Base-by-base conservation (phyloP, 2,329 filamentous ascomycete genomes). In the Calonectria pseudoturangicola region DNA sequence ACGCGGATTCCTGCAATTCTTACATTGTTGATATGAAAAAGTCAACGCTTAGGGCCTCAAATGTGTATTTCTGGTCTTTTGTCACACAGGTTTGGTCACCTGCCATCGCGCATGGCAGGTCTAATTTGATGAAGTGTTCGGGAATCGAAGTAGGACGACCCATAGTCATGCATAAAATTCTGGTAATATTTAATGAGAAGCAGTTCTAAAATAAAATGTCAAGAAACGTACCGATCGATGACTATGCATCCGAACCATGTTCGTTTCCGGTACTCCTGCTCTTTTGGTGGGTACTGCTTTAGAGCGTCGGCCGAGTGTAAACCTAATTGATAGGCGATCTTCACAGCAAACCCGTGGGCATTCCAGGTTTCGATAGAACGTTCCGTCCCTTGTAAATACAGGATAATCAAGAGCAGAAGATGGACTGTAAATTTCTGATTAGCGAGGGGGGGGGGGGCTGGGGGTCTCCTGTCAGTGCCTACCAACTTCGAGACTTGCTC, bases 1-100 rank as follows among this genome's bases (percentile, higher is more conserved):
- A 9, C 18, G 43, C 3, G 18, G 1, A 45, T 21, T 45, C 18
- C 21, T 21, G 18, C 18, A n/a, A 45, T 45, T 45, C 43, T 45
- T 45, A 45, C 43, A 45, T 45, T 45, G 43, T 45, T 45, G 43
- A 45, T 45, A 8, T 45, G 43, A 45, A 45, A 45, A 45, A 45
- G 16, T 45, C 43, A 45, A 45, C 43, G 21, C 43, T 45, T 15
- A 45, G 41, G 15, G n/a, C 41, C 41, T 45, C 41, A 18, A 45
- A 45, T 18, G 41, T 45, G 41, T 18, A 45, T 45, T 45, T 18
- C 15, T 45, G 41, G n/a, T 45, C n/a, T 45, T 45, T 45, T 45
- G 41, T 45, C 12, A 4, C 1, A 16, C 43, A 45, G 10, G 43
- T 45, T 45, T 45, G 43, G 43, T 21, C 43, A 45, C 18, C 43